Conservation (phyloP, 1,139 yeast genomes). For the Suhomyces kunorum region DNA sequence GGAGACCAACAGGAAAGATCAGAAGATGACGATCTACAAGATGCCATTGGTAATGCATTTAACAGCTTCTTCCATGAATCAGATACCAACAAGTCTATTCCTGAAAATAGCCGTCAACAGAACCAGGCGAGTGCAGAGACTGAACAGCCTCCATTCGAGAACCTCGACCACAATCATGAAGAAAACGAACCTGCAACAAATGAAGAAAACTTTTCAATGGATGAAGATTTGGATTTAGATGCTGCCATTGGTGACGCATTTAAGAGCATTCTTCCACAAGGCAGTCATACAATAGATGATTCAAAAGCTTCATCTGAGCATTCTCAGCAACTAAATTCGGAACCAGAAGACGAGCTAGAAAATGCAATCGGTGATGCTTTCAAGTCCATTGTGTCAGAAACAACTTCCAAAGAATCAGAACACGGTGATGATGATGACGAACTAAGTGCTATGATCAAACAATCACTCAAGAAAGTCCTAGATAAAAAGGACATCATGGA, state of each 20-base stretch:
- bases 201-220: neutral
- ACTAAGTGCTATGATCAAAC: slow-evolving; percentile 20
- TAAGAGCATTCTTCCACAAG: slow-evolving; percentile 16
- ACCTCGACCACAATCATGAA: no score
- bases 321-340: slow-evolving; percentile 1
- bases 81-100: neutral
- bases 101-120: no score
- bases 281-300: neutral
- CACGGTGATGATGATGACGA: slow-evolving; percentile 19
- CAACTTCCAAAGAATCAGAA: neutral
- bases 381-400: slow-evolving; percentile 7
- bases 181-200: neutral
- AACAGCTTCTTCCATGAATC: slow-evolving; percentile 12
- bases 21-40: slow-evolving; percentile 19
- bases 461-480: slow-evolving; percentile 20
- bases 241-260: slow-evolving; percentile 35
- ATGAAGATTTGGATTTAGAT: slow-evolving; percentile 24
- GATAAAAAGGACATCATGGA: slow-evolving; percentile 2
- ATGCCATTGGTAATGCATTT: slow-evolving; percentile 31
- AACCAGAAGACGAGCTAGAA: slow-evolving; percentile 26
- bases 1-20: neutral
- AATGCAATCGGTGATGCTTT: slow-evolving; percentile 29
- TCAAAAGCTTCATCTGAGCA: neutral
- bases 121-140: no score
- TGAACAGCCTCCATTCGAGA: no score